phyloP scores from a whole-genome alignment of 768 basidiomycete species.

The Mycena haematopus region DNA sequence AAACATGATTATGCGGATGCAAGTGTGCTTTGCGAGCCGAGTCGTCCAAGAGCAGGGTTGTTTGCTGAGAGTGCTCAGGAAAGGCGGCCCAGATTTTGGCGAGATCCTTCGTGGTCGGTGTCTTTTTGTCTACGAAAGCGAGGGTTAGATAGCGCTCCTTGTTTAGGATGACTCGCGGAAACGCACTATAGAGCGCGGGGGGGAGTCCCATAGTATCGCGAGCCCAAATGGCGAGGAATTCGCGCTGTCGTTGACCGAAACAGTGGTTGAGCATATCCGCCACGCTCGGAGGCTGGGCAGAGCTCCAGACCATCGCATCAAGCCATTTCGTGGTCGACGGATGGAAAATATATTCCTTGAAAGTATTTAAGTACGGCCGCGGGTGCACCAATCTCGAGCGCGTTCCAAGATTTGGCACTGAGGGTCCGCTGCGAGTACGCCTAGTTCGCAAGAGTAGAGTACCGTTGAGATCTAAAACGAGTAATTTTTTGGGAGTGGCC shows the following conservation, averaged over 20 bases:
- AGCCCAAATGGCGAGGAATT: constrained; percentile 76
- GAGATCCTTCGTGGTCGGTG: constrained; percentile 77
- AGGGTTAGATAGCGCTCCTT: too few species aligned
- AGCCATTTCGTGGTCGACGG: constrained; percentile 67
- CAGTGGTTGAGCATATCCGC: constrained; percentile 71
- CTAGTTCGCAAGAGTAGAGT: constrained; percentile 69
- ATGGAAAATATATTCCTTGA: constrained; percentile 69
- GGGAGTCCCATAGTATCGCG: constrained; percentile 78
- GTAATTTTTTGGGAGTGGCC: constrained; percentile 57
- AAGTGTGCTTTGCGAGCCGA: constrained; percentile 41
- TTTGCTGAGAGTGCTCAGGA: constrained; percentile 47
- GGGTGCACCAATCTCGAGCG: constrained; percentile 50
- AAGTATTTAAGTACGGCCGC: constrained; percentile 70
- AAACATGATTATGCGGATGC: constrained; percentile 66
- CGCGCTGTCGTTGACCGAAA: constrained; percentile 52
- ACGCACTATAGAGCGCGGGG: constrained; percentile 69
- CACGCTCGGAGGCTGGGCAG: constrained; percentile 83
- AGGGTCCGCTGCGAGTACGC: constrained; percentile 32
- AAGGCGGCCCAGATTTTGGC: constrained; percentile 65
- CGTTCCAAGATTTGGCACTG: not conserved
- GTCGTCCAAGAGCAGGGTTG: constrained; percentile 48
- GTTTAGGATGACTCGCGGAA: not conserved
- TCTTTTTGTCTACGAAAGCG: constrained; percentile 44
- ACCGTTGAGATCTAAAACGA: constrained; percentile 80
- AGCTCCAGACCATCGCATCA: constrained; percentile 90